Evolutionary conservation across 768 basidiomycete genomes (phyloP), one percentile per base, ranked within the genome.

Genomic region (Mycena leptocephala): DNA sequence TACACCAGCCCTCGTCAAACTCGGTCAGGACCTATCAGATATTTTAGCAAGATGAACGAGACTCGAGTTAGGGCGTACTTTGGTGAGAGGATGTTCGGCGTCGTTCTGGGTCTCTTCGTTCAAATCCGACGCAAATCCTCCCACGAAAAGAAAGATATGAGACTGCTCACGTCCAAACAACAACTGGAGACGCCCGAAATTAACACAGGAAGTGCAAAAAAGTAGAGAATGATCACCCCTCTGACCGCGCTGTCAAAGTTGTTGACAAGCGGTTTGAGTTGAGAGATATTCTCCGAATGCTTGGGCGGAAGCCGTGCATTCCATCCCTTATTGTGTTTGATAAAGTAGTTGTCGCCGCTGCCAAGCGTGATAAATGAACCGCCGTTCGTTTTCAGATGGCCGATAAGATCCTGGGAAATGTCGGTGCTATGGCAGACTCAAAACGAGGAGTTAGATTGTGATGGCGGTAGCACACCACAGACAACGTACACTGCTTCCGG

Each of bases 1-100:
- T 24, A 68, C 66, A 55, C 66, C 66, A 68, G 32, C 66, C 66
- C 39, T 68, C 53, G 22, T 41, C 66, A 41, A 68, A 68, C 46
- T 68, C 66, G 37, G 10, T 5, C 35, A 68, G 13, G 53, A 68
- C 66, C 66, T 56, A 24, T 18, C 7, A 28, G n/a, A 48, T 53
- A 30, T 39, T 13, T 37, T 32, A n/a, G 13, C 28, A 53, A 37
- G 68, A 67, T 69, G 37, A 39, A 32, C 28, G 35, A 37, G 35
- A 30, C 53, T 13, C 5, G 28, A 43, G 56, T n/a, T n/a, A 46
- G 28, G 28, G 56, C 16, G 39, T 58, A 70, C 68, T 9, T 70
- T 70, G 28, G 41, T 70, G 30, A 70, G 68, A 3, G 68, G 68
- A 33, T 70, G 68, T 32, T 70, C 56, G 14, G 41, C 10, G 26